phyloP scores from a whole-genome alignment of 208 protist species.

The Trypanosoma mega region DNA sequence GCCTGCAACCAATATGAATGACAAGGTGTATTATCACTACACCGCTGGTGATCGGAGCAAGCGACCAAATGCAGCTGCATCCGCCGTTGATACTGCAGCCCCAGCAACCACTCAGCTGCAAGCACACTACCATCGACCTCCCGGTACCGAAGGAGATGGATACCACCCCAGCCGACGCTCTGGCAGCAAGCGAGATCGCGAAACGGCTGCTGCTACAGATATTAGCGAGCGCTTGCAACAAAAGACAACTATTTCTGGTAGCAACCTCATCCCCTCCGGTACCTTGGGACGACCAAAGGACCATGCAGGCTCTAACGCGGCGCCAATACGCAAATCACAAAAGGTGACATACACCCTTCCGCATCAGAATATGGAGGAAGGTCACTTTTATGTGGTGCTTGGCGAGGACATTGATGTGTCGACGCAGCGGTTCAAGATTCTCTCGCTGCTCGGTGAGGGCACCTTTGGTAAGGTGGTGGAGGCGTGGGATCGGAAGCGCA shows the following conservation, averaged over 20 bases:
- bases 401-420: conserved; percentile 88
- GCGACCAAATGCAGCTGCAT: not conserved
- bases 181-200: conserved; percentile 63
- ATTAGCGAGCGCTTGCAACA: not conserved
- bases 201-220: conserved; percentile 50
- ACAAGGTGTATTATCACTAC: conserved; percentile 9
- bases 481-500: conserved; percentile 85
- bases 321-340: conserved; percentile 46
- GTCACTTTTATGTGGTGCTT: conserved; percentile 90
- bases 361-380: conserved; percentile 86
- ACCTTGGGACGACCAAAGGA: not conserved
- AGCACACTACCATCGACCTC: not conserved
- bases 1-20: conserved; percentile 2
- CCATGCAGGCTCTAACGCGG: not conserved
- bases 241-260: conserved; percentile 5
- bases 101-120: not conserved
- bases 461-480: conserved; percentile 90
- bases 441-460: conserved; percentile 85
- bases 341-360: conserved; percentile 84
- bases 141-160: too few species aligned
- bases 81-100: not conserved
- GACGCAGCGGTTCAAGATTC: conserved; percentile 86
- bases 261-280: conserved; percentile 6
- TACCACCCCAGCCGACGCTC: too few species aligned
- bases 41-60: not conserved